Evolutionary conservation across 768 basidiomycete genomes (phyloP).

Genomic region (Termitomyces bulborhizus): DNA sequence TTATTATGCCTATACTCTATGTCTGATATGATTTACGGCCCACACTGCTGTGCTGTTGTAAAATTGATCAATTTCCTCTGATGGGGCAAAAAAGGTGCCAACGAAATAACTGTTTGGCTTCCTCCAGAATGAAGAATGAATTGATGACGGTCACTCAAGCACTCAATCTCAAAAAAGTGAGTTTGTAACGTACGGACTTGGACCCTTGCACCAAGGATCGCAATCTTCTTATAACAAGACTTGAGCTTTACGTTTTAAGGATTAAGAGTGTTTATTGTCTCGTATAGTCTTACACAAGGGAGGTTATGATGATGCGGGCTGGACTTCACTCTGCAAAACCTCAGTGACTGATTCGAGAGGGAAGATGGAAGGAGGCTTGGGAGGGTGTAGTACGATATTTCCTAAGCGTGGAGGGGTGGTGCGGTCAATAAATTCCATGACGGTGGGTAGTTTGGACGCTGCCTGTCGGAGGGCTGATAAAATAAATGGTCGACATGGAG

Average conservation of each 20-base stretch:
- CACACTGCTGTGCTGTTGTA: background rate
- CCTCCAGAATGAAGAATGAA: too few relatives aligned
- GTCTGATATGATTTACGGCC: background rate
- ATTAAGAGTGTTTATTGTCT: background rate
- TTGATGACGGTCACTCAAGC: too few relatives aligned
- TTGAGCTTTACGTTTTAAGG: background rate
- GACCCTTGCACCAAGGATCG: background rate
- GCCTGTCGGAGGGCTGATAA: conserved; percentile 76
- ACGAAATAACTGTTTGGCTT: background rate
- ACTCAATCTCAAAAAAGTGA: too few relatives aligned
- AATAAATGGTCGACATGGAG: conserved; percentile 2
- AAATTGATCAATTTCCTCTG: background rate
- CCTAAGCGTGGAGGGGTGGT: conserved; percentile 70
- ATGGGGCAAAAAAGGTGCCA: background rate
- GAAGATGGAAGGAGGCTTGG: conserved; percentile 22
- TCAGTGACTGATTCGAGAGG: conserved; percentile 8
- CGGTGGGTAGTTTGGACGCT: conserved; percentile 80
- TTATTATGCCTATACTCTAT: background rate
- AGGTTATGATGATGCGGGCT: background rate
- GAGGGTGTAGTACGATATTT: conserved; percentile 49
- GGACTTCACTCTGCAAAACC: background rate
- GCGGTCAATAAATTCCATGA: conserved; percentile 79
- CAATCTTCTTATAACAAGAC: background rate
- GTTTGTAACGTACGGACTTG: too few relatives aligned
- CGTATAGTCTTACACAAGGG: background rate